These are phyloP conservation scores for Pharnaceum exiguum DNA, from an alignment of 148 eudicot species.

Conservation along the genomic window DNA sequence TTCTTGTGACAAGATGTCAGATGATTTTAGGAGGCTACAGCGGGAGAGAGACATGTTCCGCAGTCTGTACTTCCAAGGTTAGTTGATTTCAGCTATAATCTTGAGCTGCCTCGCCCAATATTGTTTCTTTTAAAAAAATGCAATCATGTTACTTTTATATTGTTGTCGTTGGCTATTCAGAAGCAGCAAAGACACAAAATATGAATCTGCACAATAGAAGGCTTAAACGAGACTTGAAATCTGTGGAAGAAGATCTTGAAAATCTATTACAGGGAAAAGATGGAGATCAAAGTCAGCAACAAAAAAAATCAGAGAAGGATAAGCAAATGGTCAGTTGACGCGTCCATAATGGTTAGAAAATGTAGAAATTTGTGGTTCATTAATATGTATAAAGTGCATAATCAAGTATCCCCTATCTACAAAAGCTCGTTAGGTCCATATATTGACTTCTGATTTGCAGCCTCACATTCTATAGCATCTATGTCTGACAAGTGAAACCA, in stretches of 20 bases:
- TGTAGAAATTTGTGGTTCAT: no score
- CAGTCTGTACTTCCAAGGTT: conserved; percentile 6
- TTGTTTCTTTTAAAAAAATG: no score
- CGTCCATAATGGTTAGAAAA: no score
- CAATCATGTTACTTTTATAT: not conserved
- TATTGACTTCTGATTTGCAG: no score
- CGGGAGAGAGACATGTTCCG: conserved; percentile 1
- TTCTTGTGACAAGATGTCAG: not conserved
- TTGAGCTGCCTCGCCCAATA: no score
- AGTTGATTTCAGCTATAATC: no score
- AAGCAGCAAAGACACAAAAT: not conserved
- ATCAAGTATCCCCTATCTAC: no score
- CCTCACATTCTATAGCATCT: no score
- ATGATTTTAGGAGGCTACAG: conserved; percentile 5
- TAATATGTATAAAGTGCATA: no score
- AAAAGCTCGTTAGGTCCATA: no score
- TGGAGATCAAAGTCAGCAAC: conserved; percentile 10
- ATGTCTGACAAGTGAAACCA: no score
- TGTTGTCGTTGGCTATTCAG: not conserved
- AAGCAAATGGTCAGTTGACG: conserved; percentile 13
- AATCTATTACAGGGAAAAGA: conserved; percentile 8
- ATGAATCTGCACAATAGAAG: conserved; percentile 10
- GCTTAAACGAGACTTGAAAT: conserved; percentile 9
- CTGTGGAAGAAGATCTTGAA: conserved; percentile 6
- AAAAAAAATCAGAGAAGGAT: not conserved